These are phyloP conservation scores for Aspergillus brasiliensis DNA, from an alignment of 2,329 filamentous ascomycete species.

Conservation along the genomic window DNA sequence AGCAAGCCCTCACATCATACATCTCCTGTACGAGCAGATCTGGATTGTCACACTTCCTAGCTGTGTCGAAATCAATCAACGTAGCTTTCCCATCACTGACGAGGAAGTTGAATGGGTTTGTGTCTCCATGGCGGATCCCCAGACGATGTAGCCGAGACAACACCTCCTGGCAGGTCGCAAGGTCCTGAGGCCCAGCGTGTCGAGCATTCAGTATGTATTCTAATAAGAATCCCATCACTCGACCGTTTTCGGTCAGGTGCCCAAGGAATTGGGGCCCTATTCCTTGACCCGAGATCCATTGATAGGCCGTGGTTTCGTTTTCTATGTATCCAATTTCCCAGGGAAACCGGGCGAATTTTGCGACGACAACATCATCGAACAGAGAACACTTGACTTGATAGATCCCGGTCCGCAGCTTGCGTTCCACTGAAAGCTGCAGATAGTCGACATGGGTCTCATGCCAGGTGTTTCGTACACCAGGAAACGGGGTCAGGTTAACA, in stretches of 20 bases:
- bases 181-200: constrained; percentile 26
- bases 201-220: constrained; percentile 29
- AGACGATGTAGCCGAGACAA: constrained; percentile 28
- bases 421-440: constrained; percentile 19
- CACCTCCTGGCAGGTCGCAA: constrained; percentile 22
- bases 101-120: constrained; percentile 34
- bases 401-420: constrained; percentile 26
- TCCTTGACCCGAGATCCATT: constrained; percentile 36
- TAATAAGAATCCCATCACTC: constrained; percentile 46
- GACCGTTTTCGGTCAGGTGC: constrained; percentile 41
- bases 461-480: constrained; percentile 24
- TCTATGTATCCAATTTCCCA: constrained; percentile 43
- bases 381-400: constrained; percentile 25
- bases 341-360: constrained; percentile 43
- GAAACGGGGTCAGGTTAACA: constrained; percentile 21
- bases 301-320: constrained; percentile 41
- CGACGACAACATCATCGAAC: constrained; percentile 26
- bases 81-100: constrained; percentile 20
- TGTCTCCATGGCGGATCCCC: constrained; percentile 31
- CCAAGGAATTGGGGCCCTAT: constrained; percentile 45
- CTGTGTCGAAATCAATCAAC: constrained; percentile 34
- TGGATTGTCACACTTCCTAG: constrained; percentile 26
- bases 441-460: constrained; percentile 27
- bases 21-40: constrained; percentile 20
- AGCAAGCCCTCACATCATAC: constrained; percentile 14